phyloP scores from a whole-genome alignment of 176 grass and related monocot genomes.

The Oryza meridionalis region DNA sequence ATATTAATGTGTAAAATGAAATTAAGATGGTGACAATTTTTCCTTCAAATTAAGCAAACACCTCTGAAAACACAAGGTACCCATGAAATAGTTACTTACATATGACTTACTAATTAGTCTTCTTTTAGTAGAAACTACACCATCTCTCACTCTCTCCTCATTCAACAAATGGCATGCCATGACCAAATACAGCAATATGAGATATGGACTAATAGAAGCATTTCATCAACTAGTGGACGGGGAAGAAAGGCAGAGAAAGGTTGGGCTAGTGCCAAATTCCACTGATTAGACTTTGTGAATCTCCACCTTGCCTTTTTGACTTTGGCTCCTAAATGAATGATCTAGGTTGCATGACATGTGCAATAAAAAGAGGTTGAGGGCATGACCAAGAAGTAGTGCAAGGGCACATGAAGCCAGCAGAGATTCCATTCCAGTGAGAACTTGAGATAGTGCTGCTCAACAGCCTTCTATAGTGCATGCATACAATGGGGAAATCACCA shows the following conservation, averaged over 20 bases:
- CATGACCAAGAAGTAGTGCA: conserved; percentile 15
- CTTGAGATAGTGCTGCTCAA: background rate
- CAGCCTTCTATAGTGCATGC: background rate
- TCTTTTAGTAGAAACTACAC: conserved; percentile 1
- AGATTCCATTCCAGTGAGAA: conserved; percentile 21
- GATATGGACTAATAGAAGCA: conserved; percentile 46
- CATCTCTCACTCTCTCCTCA: background rate
- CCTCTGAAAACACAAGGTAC: background rate
- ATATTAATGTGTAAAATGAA: background rate
- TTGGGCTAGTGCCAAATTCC: conserved; percentile 42
- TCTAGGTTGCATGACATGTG: conserved; percentile 46
- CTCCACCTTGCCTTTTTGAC: conserved; percentile 49
- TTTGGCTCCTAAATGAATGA: conserved; percentile 47
- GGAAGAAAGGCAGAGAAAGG: conserved; percentile 38
- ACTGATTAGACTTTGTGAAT: conserved; percentile 50
- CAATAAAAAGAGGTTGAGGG: conserved; percentile 41
- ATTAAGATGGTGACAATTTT: background rate
- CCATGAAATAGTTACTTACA: background rate
- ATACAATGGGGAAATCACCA: conserved; percentile 48
- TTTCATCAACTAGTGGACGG: conserved; percentile 50
- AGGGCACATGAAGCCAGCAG: conserved; percentile 32
- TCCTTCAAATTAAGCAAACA: background rate
- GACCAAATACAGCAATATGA: conserved; percentile 14
- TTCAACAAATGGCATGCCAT: conserved; percentile 25
- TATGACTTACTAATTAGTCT: background rate